Base-by-base conservation (phyloP, 768 basidiomycete genomes). In the Kwoniella pini region DNA sequence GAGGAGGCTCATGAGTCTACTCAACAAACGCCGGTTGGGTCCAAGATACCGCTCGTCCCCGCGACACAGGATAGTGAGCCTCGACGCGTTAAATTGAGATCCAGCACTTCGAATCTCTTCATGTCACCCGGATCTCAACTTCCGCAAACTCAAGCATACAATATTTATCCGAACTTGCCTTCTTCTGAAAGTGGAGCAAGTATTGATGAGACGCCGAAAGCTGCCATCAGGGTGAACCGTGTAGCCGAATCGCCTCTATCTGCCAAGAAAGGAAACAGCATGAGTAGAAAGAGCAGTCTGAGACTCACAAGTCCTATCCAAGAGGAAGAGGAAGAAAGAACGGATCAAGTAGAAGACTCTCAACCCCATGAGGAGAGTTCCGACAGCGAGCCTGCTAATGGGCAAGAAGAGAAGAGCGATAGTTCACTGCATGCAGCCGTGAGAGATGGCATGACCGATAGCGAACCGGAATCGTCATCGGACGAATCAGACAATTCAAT, bases 121-220 rank as follows among this genome's bases (percentile, higher is more conserved):
- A 60, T 65, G 59, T 49, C 59, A 5, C 64, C 60, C 24, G 64
- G 64, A 19, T 61, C 64, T 2, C 64, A 61, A 21, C 31, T 61
- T 2, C 64, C 58, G 3, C 49, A 55, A 10, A 65, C 64, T 39
- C 64, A 65, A 57, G 57, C 57, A 11, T 64, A 64, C 45, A 64
- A 59, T 22, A 30, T 57, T 21, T 57, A 57, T 27, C 49, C 49
- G 10, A 53, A 38, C 15, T n/a, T 42, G 12, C 55, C 60, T 21
- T 55, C 53, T 1, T 55, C 60, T 6, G 60, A 50, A 11, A 49
- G 39, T 7, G 53, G 53, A 19, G 33, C 31, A 21, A 50, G 48
- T 50, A 21, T 50, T 15, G 31, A 36, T 17, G 54, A 55, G 28
- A 62, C 54, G 3, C 60, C 54, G 6, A 36, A 30, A 30, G 33